A percentile compares a stretch with the other conserved stretches of the same genome.
Evolutionary conservation across 441 rosid genomes (phyloP).

Genomic region (Populus hybrid): DNA sequence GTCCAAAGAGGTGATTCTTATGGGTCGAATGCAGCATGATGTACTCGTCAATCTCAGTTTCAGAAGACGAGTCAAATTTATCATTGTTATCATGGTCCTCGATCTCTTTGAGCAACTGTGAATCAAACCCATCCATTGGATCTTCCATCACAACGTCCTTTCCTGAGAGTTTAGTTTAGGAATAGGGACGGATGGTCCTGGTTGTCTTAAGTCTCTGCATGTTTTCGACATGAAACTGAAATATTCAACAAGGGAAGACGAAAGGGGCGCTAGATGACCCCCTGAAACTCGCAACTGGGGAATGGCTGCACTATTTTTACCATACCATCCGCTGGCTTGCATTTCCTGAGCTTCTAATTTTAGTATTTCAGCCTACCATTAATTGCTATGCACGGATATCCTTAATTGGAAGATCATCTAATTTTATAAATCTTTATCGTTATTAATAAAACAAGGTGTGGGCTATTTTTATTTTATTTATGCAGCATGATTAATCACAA

Average conservation of each 20-base stretch:
- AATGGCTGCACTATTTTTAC: background rate
- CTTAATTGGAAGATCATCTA: background rate
- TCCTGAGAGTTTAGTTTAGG: background rate
- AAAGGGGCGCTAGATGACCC: background rate
- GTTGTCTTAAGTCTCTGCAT: background rate
- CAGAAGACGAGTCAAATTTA: constrained; percentile 14
- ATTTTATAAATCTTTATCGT: too few relatives aligned
- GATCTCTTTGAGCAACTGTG: constrained; percentile 16
- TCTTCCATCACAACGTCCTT: background rate
- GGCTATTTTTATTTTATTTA: too few relatives aligned
- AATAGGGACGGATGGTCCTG: background rate
- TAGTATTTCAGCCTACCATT: background rate
- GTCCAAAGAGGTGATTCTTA: constrained; percentile 46
- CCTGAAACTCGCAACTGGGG: constrained; percentile 5
- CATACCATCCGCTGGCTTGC: background rate
- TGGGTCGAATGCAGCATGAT: constrained; percentile 6
- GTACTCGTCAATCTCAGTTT: constrained; percentile 21
- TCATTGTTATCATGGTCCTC: constrained; percentile 2
- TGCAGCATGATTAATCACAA: background rate
- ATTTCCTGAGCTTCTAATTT: background rate
- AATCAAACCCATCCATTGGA: constrained; percentile 8
- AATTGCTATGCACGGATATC: background rate
- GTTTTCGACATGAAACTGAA: constrained; percentile 16
- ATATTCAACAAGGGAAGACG: constrained; percentile 15
- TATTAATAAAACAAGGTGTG: too few relatives aligned